Percentiles rank a stretch among this genome's conserved stretches.
Conservation (phyloP, 441 rosid species). For the Corymbia citriodora region DNA sequence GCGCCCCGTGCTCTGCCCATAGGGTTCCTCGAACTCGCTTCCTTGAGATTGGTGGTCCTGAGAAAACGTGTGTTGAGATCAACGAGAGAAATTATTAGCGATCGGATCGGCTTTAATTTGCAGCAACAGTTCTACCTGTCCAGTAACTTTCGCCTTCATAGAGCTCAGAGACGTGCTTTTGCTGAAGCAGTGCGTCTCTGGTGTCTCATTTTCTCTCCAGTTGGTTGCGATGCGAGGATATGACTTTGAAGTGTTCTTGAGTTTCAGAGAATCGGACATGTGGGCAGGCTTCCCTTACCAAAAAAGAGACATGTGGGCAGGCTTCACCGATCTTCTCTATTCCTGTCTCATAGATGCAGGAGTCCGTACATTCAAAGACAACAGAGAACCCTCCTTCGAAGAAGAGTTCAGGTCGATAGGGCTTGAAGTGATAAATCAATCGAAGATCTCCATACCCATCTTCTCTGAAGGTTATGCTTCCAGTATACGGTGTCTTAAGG, state of each 20-base stretch:
- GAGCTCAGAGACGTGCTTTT: neutral
- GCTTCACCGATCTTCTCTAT: neutral
- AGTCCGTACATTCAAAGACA: neutral
- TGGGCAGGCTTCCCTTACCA: neutral
- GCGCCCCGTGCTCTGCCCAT: neutral
- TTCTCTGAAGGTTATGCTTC: too few relatives aligned
- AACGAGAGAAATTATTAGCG: neutral
- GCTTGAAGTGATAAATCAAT: too few relatives aligned
- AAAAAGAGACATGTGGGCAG: neutral
- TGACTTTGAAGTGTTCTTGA: neutral
- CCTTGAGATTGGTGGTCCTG: neutral
- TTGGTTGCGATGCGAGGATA: neutral
- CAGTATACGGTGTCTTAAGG: too few relatives aligned
- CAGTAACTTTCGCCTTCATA: neutral
- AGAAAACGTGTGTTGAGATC: neutral
- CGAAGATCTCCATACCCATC: too few relatives aligned
- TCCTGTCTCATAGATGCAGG: neutral
- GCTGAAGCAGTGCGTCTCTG: neutral
- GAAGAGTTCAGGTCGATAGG: too few relatives aligned
- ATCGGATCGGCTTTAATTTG: neutral
- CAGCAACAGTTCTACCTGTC: neutral
- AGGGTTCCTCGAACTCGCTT: neutral
- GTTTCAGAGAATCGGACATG: neutral
- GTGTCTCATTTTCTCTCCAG: neutral
- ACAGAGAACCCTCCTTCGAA: too few relatives aligned